Percentiles rank a stretch among this genome's conserved stretches.
Conservation (phyloP, 1,284 basidiomycete genomes). For the Jaminaea rosea region DNA sequence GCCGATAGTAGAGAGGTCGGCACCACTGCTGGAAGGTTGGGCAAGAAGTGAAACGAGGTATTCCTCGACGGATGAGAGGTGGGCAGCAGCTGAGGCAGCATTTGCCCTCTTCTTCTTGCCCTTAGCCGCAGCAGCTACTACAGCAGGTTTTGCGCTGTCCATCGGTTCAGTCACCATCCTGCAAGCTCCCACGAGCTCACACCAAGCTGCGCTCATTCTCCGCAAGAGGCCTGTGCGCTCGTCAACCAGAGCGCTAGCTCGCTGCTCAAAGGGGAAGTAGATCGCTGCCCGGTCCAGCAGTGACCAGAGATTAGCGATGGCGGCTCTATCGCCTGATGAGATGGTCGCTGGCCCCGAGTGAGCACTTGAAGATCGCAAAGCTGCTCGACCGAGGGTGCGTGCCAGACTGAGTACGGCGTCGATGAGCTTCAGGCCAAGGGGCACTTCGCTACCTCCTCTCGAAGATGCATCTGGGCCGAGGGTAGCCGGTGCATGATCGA, state of each 20-base stretch:
- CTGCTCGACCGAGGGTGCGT: neutral
- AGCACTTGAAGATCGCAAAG: neutral
- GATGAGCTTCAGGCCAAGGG: neutral
- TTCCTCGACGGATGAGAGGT: neutral
- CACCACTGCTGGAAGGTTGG: neutral
- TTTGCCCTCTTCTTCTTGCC: no score
- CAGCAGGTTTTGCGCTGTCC: neutral
- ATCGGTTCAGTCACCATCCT: neutral
- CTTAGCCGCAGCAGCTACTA: no score
- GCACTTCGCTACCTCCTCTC: neutral
- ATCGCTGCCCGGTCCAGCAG: neutral
- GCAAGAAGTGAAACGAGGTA: neutral
- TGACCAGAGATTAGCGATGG: neutral
- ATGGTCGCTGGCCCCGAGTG: neutral
- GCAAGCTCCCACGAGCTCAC: neutral
- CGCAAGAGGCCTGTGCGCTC: neutral
- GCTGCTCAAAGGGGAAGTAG: conserved; percentile 1
- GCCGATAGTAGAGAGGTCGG: no score
- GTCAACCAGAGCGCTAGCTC: neutral
- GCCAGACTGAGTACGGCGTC: neutral
- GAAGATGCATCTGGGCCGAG: neutral
- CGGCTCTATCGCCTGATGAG: neutral
- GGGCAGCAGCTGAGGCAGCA: neutral
- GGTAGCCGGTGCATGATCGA: neutral
- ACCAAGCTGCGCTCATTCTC: neutral